Base-by-base conservation (phyloP, 257 asterid genomes). In the Haberlea rhodopensis region DNA sequence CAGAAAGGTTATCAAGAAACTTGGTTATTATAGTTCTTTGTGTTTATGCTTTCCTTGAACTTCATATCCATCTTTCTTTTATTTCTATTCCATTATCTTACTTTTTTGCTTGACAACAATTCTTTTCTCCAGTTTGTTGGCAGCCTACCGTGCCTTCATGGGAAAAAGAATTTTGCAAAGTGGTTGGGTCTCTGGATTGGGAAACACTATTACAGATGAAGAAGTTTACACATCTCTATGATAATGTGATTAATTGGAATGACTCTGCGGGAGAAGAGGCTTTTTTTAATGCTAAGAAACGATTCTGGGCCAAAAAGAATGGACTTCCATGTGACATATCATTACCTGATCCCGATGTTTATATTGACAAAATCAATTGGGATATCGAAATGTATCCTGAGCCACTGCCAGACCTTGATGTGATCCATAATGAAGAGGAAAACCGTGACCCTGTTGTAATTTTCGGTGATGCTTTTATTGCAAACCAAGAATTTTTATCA, bases 181-280 rank as follows among this genome's bases (percentile, higher is more conserved):
- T 64, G 46, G 79, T 83, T 8, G 91, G 95, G 58, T 66, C 78
- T 3, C 54, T 87, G 22, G 84, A 86, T 80, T 89, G 95, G 97
- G 89, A 77, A 40, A 73, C 71, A 9, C 18, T 89, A 4, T 7
- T 85, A 68, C 78, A 84, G 52, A 71, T 60, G 79, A 85, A 87
- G 82, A 80, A 73, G 71, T 81, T 69, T 61, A 48, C 49, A 1
- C 76, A 80, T 77, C 79, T 87, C n/a, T 87, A 81, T 8, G 86
- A 80, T 10, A 73, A 87, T 27, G 82, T 89, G 72, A 24, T 77
- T 13, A 74, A 77, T 15, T 89, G 97, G 97, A 63, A 89, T 21
- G 95, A 83, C 78, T 89, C 91, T 25, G 95, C 94, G 4, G 94
- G 83, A 21, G 79, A 83, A 73, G 94, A 85, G 62, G 94, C 94